These are phyloP conservation scores for Rubus parviflorus DNA, from an alignment of 306 rosid genomes.

Conservation along the genomic window DNA sequence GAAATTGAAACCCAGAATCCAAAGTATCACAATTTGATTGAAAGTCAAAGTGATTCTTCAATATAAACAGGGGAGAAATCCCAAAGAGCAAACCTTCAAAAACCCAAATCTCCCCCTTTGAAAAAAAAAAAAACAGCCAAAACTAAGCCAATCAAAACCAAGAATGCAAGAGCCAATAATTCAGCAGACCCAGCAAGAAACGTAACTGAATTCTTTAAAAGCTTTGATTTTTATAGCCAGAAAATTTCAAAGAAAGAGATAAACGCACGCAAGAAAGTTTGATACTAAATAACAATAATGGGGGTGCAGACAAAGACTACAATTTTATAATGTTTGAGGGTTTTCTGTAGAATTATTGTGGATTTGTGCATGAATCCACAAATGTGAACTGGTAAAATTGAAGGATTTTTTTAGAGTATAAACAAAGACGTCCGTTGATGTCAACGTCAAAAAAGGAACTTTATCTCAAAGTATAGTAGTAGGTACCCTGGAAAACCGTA, in stretches of 20 bases:
- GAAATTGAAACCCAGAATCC: conserved; percentile 14
- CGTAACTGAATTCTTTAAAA: neutral
- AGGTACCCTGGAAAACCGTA: neutral
- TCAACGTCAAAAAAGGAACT: conserved; percentile 3
- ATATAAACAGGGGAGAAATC: neutral
- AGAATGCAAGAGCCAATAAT: neutral
- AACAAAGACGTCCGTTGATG: neutral
- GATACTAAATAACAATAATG: conserved; percentile 18
- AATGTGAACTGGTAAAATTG: neutral
- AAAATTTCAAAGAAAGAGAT: conserved; percentile 7
- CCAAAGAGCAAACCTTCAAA: neutral
- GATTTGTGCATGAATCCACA: neutral
- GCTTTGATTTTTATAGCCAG: conserved; percentile 24
- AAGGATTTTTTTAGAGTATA: neutral
- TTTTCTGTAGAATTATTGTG: neutral
- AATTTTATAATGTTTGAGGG: neutral
- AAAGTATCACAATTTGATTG: conserved; percentile 10
- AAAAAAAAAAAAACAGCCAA: neutral
- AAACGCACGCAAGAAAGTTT: conserved; percentile 6
- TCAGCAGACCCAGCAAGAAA: conserved; percentile 14
- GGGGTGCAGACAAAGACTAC: conserved; percentile 9
- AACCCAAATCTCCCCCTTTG: conserved; percentile 9
- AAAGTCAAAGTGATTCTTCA: neutral
- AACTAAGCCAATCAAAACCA: conserved; percentile 10
- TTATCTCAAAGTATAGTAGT: neutral